phyloP scores from a whole-genome alignment of 1,139 yeast species.

The Pneumocystis carinii region DNA sequence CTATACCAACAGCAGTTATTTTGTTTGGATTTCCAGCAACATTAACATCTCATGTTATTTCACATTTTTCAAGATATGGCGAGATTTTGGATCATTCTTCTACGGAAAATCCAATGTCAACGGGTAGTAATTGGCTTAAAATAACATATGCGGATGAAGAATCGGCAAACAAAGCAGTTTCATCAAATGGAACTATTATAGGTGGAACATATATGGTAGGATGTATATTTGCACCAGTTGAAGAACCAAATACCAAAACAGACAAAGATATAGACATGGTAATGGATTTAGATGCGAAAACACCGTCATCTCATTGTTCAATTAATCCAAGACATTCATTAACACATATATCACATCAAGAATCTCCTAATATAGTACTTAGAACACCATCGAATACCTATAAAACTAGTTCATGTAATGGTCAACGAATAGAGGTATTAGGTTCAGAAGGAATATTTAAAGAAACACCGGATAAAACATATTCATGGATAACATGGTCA shows the following conservation, averaged over 20 bases:
- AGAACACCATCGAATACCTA: background rate
- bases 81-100: conserved; percentile 60
- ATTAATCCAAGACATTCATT: background rate
- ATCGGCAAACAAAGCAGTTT: conserved; percentile 68
- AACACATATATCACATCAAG: background rate
- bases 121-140: conserved; percentile 55
- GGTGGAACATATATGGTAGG: conserved; percentile 57
- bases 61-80: conserved; percentile 71
- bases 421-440: background rate
- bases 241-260: background rate
- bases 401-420: background rate
- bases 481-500: conserved; percentile 1
- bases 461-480: background rate
- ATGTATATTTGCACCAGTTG: conserved; percentile 31
- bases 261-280: background rate
- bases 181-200: conserved; percentile 61
- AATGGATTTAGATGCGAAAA: background rate
- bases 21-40: conserved; percentile 84
- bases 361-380: background rate
- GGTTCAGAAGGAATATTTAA: conserved; percentile 1
- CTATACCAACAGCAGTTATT: conserved; percentile 40
- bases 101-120: conserved; percentile 9
- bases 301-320: background rate
- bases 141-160: conserved; percentile 63
- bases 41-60: conserved; percentile 49